Percentiles rank a stretch among this genome's conserved stretches.
phyloP scores from a whole-genome alignment of 345 rosid species.

The Lumnitzera littorea region DNA sequence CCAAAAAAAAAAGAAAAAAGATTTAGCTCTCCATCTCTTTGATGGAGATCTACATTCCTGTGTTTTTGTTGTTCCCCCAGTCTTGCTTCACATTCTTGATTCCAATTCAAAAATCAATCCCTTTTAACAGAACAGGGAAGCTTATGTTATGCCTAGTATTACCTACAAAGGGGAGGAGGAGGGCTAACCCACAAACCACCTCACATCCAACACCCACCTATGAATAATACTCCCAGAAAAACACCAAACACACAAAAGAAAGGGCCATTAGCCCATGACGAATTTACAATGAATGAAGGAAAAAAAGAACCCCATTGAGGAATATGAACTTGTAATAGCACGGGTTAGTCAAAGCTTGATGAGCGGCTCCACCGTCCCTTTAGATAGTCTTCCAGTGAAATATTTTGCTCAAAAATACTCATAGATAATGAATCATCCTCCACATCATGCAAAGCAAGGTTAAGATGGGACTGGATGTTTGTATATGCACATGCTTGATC shows the following conservation, averaged over 20 bases:
- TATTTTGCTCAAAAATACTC: conserved; percentile 58
- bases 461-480: conserved; percentile 75
- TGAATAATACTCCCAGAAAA: conserved; percentile 3
- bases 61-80: not conserved
- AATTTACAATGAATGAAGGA: conserved; percentile 10
- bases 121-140: no score
- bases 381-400: conserved; percentile 78
- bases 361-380: conserved; percentile 90
- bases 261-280: not conserved
- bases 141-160: not conserved
- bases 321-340: conserved; percentile 4
- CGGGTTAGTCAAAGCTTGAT: conserved; percentile 70
- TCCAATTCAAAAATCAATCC: conserved; percentile 1
- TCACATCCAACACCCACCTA: conserved; percentile 55
- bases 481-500: conserved; percentile 46
- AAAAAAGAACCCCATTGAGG: not conserved
- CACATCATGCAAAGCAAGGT: conserved; percentile 63
- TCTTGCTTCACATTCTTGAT: conserved; percentile 3
- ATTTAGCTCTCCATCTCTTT: conserved; percentile 2
- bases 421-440: conserved; percentile 64
- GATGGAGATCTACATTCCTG: not conserved
- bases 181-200: conserved; percentile 64
- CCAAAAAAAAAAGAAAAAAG: no score
- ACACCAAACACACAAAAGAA: not conserved
- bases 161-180: conserved; percentile 46